Percentiles rank a stretch among this genome's conserved stretches.
These are phyloP conservation scores for Aspergillus terreus DNA, from an alignment of 2,329 filamentous ascomycete genomes.

Conservation along the genomic window DNA sequence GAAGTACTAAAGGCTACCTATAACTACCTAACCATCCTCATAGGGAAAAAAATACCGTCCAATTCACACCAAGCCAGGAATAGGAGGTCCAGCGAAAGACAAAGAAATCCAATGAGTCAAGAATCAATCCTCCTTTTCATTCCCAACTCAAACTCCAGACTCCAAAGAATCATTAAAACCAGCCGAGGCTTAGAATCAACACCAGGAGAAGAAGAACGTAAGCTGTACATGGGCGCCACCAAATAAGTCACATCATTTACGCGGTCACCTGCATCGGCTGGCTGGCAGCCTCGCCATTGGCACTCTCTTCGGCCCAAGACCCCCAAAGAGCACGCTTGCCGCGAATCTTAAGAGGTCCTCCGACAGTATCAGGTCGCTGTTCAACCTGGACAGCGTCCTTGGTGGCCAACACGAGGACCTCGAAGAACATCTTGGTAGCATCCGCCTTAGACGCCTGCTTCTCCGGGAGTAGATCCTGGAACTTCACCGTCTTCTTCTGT, in stretches of 20 bases:
- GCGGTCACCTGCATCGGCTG: conserved; percentile 27
- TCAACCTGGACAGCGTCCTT: conserved; percentile 98
- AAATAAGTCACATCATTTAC: conserved; percentile 4
- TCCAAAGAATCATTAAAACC: conserved; percentile 11
- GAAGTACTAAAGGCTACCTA: neutral
- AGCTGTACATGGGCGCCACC: neutral
- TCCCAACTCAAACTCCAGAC: conserved; percentile 6
- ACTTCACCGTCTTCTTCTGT: conserved; percentile 76
- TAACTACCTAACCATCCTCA: neutral
- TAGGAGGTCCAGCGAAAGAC: neutral
- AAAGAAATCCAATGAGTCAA: neutral
- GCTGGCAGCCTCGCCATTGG: conserved; percentile 44
- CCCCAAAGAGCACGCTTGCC: conserved; percentile 97
- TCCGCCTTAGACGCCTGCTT: conserved; percentile 76
- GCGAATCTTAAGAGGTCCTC: conserved; percentile 75
- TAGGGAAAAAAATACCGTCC: neutral
- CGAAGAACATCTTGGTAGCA: conserved; percentile 99
- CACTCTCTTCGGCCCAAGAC: conserved; percentile 77
- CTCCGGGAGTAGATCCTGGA: conserved; percentile 88
- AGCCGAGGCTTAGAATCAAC: conserved; percentile 2
- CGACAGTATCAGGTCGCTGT: conserved; percentile 68
- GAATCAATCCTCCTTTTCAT: conserved; percentile 9
- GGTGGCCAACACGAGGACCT: conserved; percentile 89
- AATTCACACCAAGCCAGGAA: neutral
- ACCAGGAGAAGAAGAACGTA: conserved; percentile 1